Evolutionary conservation across 306 rosid genomes (phyloP).

Genomic region (Argentina anserina): DNA sequence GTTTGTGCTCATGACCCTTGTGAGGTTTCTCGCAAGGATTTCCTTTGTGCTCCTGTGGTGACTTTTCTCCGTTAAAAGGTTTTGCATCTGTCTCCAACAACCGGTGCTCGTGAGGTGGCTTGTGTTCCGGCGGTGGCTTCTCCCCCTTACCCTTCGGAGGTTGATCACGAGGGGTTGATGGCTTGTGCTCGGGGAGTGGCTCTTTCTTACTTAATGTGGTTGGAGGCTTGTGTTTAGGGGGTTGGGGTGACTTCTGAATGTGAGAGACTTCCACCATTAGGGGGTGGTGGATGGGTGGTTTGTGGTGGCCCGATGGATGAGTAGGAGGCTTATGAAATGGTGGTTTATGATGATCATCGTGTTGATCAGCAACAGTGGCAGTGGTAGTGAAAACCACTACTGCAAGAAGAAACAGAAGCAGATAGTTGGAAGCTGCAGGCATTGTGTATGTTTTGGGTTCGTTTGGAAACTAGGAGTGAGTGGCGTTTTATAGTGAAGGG

Average conservation of each 20-base stretch:
- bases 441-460: constrained; percentile 8
- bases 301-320: neutral
- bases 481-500: constrained; percentile 23
- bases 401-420: constrained; percentile 26
- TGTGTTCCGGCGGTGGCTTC: neutral
- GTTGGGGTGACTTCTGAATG: neutral
- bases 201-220: neutral
- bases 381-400: constrained; percentile 29
- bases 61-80: neutral
- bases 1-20: neutral
- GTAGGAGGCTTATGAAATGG: neutral
- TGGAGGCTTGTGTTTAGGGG: neutral
- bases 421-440: constrained; percentile 10
- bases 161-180: constrained; percentile 10
- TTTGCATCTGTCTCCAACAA: neutral
- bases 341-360: neutral
- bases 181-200: neutral
- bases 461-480: neutral
- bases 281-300: constrained; percentile 19
- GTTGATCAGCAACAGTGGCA: constrained; percentile 15
- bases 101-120: constrained; percentile 2
- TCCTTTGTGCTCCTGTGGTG: neutral
- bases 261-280: constrained; percentile 2
- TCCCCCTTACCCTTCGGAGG: neutral
- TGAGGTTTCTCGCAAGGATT: neutral